Percentiles rank a stretch among this genome's conserved stretches.
Evolutionary conservation across 331 rosid genomes (phyloP).

Genomic region (Prunus yedoensis): DNA sequence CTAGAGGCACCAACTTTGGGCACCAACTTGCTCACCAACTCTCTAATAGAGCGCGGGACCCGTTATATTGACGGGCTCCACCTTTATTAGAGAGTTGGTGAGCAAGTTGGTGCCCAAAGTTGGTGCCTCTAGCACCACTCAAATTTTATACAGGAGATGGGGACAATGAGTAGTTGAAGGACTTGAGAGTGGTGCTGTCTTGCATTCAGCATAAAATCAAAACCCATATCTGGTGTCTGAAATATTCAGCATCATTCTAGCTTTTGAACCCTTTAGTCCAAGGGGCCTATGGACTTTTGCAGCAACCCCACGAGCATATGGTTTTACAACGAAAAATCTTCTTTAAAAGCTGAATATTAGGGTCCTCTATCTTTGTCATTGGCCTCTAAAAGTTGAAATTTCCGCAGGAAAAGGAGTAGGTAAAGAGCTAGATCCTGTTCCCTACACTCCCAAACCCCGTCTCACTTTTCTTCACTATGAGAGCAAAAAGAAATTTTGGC

Average conservation of each 20-base stretch:
- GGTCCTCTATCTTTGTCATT: constrained; percentile 41
- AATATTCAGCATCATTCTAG: constrained; percentile 59
- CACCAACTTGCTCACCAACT: too few relatives aligned
- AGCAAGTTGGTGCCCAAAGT: too few relatives aligned
- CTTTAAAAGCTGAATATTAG: constrained; percentile 28
- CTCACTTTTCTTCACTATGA: constrained; percentile 28
- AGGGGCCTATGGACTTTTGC: constrained; percentile 41
- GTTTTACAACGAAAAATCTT: constrained; percentile 35
- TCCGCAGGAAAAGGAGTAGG: constrained; percentile 35
- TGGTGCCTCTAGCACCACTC: too few relatives aligned
- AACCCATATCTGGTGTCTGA: constrained; percentile 32
- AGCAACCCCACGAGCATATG: constrained; percentile 58
- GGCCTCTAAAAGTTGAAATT: constrained; percentile 53
- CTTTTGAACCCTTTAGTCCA: constrained; percentile 60
- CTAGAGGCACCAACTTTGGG: too few relatives aligned
- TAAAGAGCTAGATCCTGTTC: constrained; percentile 44
- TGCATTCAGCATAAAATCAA: constrained; percentile 80
- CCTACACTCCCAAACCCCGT: constrained; percentile 17
- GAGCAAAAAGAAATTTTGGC: constrained; percentile 62
- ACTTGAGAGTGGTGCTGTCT: constrained; percentile 59
- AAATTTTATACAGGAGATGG: too few relatives aligned
- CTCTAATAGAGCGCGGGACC: too few relatives aligned
- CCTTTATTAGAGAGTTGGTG: too few relatives aligned
- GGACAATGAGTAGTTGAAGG: constrained; percentile 50
- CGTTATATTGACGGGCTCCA: too few relatives aligned